phyloP scores from a whole-genome alignment of 2,329 filamentous ascomycete species.

The Arthroderma sp. region DNA sequence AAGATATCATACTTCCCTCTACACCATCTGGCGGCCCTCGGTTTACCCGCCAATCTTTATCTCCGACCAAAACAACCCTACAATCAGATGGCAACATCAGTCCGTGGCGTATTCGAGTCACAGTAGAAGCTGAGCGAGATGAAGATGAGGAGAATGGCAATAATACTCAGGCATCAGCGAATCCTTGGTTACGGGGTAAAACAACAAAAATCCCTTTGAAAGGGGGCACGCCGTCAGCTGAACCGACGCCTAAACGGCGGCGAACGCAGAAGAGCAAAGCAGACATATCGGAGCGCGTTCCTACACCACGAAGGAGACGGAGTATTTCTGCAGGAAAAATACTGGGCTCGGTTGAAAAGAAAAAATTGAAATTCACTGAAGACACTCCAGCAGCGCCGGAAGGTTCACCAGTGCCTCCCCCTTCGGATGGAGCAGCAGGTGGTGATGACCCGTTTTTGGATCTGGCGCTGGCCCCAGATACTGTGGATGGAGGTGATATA shows the following conservation, averaged over 20 bases:
- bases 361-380: conserved; percentile 5
- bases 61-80: conserved; percentile 23
- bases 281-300: conserved; percentile 18
- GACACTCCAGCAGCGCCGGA: not conserved
- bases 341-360: conserved; percentile 4
- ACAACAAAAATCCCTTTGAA: conserved; percentile 32
- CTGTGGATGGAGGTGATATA: not conserved
- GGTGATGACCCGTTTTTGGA: conserved; percentile 20
- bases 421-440: conserved; percentile 16
- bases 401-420: not conserved
- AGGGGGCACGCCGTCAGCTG: conserved; percentile 19
- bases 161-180: conserved; percentile 16
- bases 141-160: conserved; percentile 27
- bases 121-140: conserved; percentile 33
- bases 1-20: conserved; percentile 29
- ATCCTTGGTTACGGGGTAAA: conserved; percentile 14
- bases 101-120: conserved; percentile 36
- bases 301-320: conserved; percentile 19
- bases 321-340: not conserved
- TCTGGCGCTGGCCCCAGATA: conserved; percentile 11
- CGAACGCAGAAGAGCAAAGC: conserved; percentile 33
- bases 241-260: conserved; percentile 27
- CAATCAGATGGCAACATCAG: conserved; percentile 29
- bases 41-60: conserved; percentile 12
- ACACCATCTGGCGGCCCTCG: conserved; percentile 21